Evolutionary conservation across 345 rosid species (phyloP).

Genomic region (Gossypium mustelinum): DNA sequence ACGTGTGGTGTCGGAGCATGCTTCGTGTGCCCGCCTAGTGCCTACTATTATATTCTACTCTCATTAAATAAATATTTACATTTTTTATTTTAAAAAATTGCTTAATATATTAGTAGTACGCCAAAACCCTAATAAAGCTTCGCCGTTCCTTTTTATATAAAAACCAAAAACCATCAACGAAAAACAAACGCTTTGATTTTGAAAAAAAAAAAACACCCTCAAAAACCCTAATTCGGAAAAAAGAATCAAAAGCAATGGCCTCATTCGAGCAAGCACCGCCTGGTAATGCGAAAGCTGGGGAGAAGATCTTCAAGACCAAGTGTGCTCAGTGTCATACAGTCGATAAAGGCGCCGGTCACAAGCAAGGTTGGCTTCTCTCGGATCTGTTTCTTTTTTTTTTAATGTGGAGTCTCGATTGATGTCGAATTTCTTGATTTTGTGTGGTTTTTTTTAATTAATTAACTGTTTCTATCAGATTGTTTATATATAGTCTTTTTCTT

Average conservation of each 20-base stretch:
- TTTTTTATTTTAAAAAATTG: neutral
- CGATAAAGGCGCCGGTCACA: constrained; percentile 57
- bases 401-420: neutral
- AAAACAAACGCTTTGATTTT: neutral
- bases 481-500: neutral
- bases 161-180: neutral
- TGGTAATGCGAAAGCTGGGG: constrained; percentile 51
- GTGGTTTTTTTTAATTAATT: neutral
- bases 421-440: neutral
- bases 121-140: neutral
- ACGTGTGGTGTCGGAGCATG: no score
- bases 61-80: no score
- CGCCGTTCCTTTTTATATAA: neutral
- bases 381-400: neutral
- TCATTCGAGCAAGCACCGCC: constrained; percentile 61
- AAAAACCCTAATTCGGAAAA: no score
- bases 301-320: constrained; percentile 68
- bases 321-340: constrained; percentile 78
- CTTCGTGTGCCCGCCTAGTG: no score
- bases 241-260: constrained; percentile 34
- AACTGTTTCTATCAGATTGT: neutral
- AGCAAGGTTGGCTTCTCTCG: constrained; percentile 42
- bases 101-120: neutral
- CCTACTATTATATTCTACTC: no score
- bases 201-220: neutral